Conservation (phyloP, 257 asterid species). For the Primulina eburnea region DNA sequence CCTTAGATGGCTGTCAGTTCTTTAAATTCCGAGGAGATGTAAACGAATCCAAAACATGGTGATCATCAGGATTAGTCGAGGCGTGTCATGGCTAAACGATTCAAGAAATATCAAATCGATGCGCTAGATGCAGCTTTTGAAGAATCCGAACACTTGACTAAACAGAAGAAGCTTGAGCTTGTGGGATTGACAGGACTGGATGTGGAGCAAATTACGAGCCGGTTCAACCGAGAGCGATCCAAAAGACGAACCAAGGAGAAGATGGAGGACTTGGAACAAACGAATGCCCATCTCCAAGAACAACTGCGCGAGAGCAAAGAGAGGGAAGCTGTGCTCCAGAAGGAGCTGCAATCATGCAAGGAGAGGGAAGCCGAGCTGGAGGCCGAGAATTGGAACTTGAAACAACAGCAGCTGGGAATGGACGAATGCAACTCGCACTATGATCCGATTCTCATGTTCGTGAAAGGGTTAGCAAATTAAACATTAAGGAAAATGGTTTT, state of each 20-base stretch:
- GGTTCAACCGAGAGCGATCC: conserved; percentile 13
- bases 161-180: background rate
- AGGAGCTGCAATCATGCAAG: background rate
- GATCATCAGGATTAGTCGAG: no score
- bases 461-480: background rate
- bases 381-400: background rate
- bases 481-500: background rate
- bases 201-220: conserved; percentile 15
- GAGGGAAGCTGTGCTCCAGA: conserved; percentile 9
- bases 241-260: background rate
- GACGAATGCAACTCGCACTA: background rate
- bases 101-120: conserved; percentile 2
- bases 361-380: conserved; percentile 5
- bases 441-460: background rate
- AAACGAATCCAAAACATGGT: background rate
- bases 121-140: conserved; percentile 1
- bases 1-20: background rate
- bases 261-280: background rate
- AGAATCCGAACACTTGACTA: background rate
- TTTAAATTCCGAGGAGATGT: background rate
- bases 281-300: background rate
- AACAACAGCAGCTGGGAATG: background rate
- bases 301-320: background rate
- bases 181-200: conserved; percentile 11
- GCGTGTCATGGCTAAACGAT: conserved; percentile 10